Conservation (phyloP, 306 rosid species). For the Quercus cerris region DNA sequence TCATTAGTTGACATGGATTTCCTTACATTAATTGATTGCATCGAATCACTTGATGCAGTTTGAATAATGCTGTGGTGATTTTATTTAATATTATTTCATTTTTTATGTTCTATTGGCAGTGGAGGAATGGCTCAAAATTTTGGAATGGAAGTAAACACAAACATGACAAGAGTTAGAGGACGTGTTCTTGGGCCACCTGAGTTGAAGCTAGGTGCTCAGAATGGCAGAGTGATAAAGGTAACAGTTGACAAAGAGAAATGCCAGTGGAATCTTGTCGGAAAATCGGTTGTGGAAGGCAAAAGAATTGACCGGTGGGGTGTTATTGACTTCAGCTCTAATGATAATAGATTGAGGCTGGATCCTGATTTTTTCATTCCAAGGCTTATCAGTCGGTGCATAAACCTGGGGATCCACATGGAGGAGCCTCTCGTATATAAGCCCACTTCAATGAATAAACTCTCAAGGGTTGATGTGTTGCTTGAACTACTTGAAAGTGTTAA, state of each 20-base stretch:
- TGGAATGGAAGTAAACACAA: slow-evolving; percentile 52
- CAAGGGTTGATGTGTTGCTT: slow-evolving; percentile 21
- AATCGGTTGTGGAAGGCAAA: slow-evolving; percentile 57
- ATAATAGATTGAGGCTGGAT: slow-evolving; percentile 8
- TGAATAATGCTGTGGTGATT: background rate
- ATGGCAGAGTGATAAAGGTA: slow-evolving; percentile 39
- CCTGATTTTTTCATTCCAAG: slow-evolving; percentile 33
- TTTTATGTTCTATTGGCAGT: slow-evolving; percentile 30
- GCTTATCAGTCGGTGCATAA: slow-evolving; percentile 41
- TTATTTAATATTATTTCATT: background rate
- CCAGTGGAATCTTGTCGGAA: slow-evolving; percentile 69
- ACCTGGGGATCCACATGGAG: slow-evolving; percentile 59
- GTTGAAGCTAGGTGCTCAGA: slow-evolving; percentile 50
- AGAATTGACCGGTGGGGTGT: slow-evolving; percentile 56
- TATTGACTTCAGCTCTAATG: slow-evolving; percentile 46
- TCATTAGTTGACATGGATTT: background rate
- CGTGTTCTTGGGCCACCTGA: slow-evolving; percentile 71
- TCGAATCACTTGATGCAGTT: no score
- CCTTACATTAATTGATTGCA: no score
- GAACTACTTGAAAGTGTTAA: slow-evolving; percentile 42
- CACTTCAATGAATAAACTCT: slow-evolving; percentile 46
- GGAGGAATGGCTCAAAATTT: slow-evolving; percentile 51
- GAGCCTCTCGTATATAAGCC: slow-evolving; percentile 37
- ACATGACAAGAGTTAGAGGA: slow-evolving; percentile 55
- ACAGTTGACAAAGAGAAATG: slow-evolving; percentile 56